These are phyloP conservation scores for Lachnellula cervina DNA, from an alignment of 2,329 filamentous ascomycete species.

Conservation along the genomic window DNA sequence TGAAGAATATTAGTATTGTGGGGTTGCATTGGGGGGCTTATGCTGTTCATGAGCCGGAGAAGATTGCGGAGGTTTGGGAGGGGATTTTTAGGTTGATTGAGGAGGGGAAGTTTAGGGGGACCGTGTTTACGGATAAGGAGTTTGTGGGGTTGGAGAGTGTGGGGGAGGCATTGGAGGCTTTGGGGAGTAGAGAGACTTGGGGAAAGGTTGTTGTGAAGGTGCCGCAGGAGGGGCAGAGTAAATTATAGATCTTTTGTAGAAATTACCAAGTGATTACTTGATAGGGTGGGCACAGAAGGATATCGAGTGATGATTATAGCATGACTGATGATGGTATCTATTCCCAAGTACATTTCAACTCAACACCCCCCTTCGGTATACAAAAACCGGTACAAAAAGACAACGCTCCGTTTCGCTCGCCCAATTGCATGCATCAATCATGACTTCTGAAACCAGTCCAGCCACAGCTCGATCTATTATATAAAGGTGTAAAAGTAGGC, in stretches of 20 bases:
- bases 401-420: neutral
- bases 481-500: neutral
- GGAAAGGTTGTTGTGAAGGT: conserved; percentile 93
- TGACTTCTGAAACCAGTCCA: neutral
- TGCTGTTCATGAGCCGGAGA: conserved; percentile 64
- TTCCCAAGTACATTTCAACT: no score
- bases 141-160: conserved; percentile 80
- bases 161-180: conserved; percentile 67
- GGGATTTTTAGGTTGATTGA: conserved; percentile 75
- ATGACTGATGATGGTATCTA: no score
- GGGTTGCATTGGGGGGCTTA: conserved; percentile 93
- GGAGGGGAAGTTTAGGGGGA: conserved; percentile 73
- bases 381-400: no score
- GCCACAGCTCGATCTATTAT: neutral
- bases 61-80: conserved; percentile 70
- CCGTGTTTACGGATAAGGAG: conserved; percentile 74
- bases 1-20: conserved; percentile 90
- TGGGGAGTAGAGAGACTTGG: conserved; percentile 83
- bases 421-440: conserved; percentile 9
- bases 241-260: conserved; percentile 39
- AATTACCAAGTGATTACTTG: neutral
- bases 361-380: no score
- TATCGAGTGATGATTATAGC: no score
- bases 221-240: conserved; percentile 59
- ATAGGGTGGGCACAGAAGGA: no score